phyloP scores from a whole-genome alignment of 176 grass and related monocot species.

The Oryza australiensis region DNA sequence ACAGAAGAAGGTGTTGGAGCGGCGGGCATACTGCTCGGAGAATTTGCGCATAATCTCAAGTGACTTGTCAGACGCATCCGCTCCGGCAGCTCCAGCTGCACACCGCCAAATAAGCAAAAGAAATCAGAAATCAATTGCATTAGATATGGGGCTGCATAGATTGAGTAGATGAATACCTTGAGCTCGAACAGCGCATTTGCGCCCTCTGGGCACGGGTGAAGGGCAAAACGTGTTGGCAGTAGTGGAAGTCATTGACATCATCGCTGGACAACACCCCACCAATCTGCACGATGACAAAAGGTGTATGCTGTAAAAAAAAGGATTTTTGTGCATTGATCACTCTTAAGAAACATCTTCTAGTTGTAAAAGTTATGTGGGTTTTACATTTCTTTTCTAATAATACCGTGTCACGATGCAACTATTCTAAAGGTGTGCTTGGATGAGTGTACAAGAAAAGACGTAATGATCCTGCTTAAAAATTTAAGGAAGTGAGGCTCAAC shows the following conservation, averaged over 20 bases:
- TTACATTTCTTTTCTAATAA: too few species aligned
- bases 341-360: too few species aligned
- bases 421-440: too few species aligned
- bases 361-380: too few species aligned
- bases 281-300: too few species aligned
- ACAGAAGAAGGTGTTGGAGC: slow-evolving; percentile 82
- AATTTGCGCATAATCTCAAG: slow-evolving; percentile 98
- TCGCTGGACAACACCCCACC: background rate
- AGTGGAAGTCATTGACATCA: slow-evolving; percentile 28
- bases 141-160: too few species aligned
- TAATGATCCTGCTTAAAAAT: too few species aligned
- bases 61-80: slow-evolving; percentile 68
- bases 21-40: slow-evolving; percentile 95
- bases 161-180: slow-evolving; percentile 29
- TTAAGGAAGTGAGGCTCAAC: too few species aligned
- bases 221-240: slow-evolving; percentile 17
- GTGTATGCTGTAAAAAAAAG: too few species aligned
- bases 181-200: slow-evolving; percentile 38
- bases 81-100: background rate
- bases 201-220: background rate
- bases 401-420: too few species aligned
- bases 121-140: background rate
- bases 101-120: background rate
- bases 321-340: too few species aligned
- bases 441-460: too few species aligned